Conservation (phyloP, 1,139 yeast genomes). For the Blastobotrys raffinosifermentans region DNA sequence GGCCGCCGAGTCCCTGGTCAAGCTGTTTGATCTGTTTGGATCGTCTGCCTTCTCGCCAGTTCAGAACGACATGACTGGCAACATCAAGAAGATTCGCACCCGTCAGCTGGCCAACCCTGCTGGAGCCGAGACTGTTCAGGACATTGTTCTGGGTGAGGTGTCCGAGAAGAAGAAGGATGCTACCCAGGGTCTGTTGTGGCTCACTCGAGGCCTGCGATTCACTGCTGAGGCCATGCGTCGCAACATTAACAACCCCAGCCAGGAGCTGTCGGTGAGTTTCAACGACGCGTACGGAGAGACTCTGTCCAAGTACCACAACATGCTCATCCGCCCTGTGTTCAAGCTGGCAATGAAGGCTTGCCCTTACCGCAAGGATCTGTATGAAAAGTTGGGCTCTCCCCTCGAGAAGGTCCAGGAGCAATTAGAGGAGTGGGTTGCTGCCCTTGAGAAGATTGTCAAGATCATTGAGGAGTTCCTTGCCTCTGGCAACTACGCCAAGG, state of each 20-base stretch:
- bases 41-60: conserved; percentile 82
- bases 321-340: conserved; percentile 79
- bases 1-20: conserved; percentile 79
- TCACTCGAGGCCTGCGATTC: conserved; percentile 73
- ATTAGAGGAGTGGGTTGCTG: conserved; percentile 65
- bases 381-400: conserved; percentile 63
- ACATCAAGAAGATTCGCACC: conserved; percentile 67
- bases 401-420: conserved; percentile 55
- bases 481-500: conserved; percentile 83
- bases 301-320: conserved; percentile 71
- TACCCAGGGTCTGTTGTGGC: conserved; percentile 89
- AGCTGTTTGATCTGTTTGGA: conserved; percentile 77
- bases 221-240: conserved; percentile 86
- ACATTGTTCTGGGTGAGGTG: conserved; percentile 61
- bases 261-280: conserved; percentile 71
- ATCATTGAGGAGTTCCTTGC: conserved; percentile 70
- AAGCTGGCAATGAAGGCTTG: conserved; percentile 94
- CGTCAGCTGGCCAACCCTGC: conserved; percentile 62
- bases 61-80: conserved; percentile 85
- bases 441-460: conserved; percentile 67
- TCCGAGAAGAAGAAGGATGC: conserved; percentile 66
- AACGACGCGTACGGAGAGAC: conserved; percentile 79
- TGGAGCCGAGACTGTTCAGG: conserved; percentile 63
- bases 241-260: conserved; percentile 53
- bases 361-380: conserved; percentile 85